These are phyloP conservation scores for Selenicereus undatus DNA, from an alignment of 148 eudicot genomes.

Conservation along the genomic window DNA sequence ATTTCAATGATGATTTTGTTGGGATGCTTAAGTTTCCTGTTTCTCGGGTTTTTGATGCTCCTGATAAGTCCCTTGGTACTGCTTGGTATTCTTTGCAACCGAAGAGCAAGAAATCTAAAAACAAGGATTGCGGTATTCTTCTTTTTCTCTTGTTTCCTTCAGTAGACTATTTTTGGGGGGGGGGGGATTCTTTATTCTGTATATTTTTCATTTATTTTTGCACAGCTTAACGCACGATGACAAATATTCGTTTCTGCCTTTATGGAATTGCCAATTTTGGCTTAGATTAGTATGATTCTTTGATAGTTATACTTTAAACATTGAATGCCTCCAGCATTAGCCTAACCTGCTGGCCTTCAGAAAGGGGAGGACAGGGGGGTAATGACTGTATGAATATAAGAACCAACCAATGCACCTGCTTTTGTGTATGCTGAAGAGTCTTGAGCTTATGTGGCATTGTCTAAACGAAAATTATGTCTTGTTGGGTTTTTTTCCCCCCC, in stretches of 20 bases:
- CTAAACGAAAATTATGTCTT: background rate
- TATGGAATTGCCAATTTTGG: conserved; percentile 1
- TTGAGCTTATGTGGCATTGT: background rate
- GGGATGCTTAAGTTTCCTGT: conserved; percentile 70
- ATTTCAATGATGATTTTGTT: conserved; percentile 75
- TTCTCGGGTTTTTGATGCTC: conserved; percentile 72
- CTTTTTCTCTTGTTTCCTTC: background rate
- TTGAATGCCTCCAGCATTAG: background rate
- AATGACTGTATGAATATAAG: background rate
- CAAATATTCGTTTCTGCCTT: background rate
- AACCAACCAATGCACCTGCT: background rate
- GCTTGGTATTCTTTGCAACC: conserved; percentile 78
- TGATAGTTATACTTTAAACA: background rate
- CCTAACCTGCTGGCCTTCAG: background rate
- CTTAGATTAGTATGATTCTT: background rate
- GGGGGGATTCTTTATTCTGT: background rate
- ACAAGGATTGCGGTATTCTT: conserved; percentile 61
- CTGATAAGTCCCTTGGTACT: conserved; percentile 75
- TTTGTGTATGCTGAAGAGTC: background rate
- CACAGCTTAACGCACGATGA: background rate
- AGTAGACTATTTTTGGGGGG: background rate
- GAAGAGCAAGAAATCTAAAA: conserved; percentile 65
- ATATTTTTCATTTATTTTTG: background rate
- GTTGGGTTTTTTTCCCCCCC: background rate
- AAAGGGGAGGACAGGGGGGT: background rate